Evolutionary conservation across 805 yeast genomes (phyloP).

Genomic region (Lipomyces starkeyi): DNA sequence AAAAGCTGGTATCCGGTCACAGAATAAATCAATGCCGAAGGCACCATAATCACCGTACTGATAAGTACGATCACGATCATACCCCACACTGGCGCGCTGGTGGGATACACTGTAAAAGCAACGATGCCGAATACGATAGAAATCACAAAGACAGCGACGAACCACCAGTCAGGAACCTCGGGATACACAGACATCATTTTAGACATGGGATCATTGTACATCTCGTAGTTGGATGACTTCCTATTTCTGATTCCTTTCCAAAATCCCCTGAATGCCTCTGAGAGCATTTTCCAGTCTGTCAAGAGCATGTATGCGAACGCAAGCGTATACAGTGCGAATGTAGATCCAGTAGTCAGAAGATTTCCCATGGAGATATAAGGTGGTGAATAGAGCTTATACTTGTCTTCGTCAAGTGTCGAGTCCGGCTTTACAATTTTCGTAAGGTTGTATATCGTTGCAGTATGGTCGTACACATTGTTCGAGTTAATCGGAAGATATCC

Average conservation of each 20-base stretch:
- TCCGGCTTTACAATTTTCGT: constrained; percentile 52
- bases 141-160: constrained; percentile 53
- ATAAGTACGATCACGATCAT: constrained; percentile 61
- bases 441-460: constrained; percentile 52
- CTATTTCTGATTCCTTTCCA: constrained; percentile 3
- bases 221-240: not conserved
- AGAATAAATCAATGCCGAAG: constrained; percentile 66
- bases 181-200: constrained; percentile 60
- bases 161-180: constrained; percentile 82
- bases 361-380: constrained; percentile 59
- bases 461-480: constrained; percentile 48
- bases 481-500: constrained; percentile 53
- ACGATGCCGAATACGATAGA: constrained; percentile 45
- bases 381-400: constrained; percentile 65
- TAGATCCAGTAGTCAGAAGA: constrained; percentile 58
- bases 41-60: constrained; percentile 63
- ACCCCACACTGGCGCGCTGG: constrained; percentile 67
- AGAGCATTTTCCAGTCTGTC: constrained; percentile 47
- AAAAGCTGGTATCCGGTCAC: constrained; percentile 67
- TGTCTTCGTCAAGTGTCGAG: constrained; percentile 55
- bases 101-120: constrained; percentile 50
- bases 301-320: constrained; percentile 56
- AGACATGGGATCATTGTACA: constrained; percentile 46
- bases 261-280: constrained; percentile 13
- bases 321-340: constrained; percentile 58